Base-by-base conservation (phyloP, 495 filamentous ascomycete species). In the Friedmanniomyces simplex region DNA sequence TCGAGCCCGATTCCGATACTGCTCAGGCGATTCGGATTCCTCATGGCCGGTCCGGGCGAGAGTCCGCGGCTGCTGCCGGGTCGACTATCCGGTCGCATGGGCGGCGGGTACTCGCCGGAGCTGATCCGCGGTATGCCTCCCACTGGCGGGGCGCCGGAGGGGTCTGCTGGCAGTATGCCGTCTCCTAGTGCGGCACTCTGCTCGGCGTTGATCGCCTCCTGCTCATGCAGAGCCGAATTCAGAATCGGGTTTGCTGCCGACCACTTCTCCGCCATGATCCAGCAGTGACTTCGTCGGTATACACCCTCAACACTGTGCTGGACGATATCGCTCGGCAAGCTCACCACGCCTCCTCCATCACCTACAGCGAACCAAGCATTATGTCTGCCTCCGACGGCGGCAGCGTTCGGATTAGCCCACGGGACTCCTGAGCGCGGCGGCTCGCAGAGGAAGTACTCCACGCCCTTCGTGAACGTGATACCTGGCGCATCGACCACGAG, bases 381-480 rank as follows among this genome's bases (percentile, higher is more conserved):
- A 61, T 80, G 80, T 28, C 77, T 76, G 55, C 80, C 81, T 57
- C 32, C 55, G 10, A 18, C 54, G 11, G 20, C 34, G 1, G 41
- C 45, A 20, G 75, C 77, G 58, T 77, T 75, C 48, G 89, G 85
- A 52, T 87, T 82, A 48, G 85, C 83, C 94, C 93, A 98, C 1
- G 93, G 91, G 1, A 83, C 77, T 59, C 84, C 83, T 21, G 87
- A 86, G 62, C 86, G 84, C 0, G 91, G 84, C 11, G 88, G 84
- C 67, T 95, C 81, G 71, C 91, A 97, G n/a, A 97, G 79, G 75
- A 96, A 97, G 72, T 97, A 95, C 69, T 96, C 94, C 12, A 95
- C 89, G 3, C 83, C 85, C 28, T 95, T 82, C 0, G 79, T 86
- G 61, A 77, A 91, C 56, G 79, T 78, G 41, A 95, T 70, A 12